Conservation (phyloP, 495 filamentous ascomycete species). For the Hypomontagnella monticulosa region DNA sequence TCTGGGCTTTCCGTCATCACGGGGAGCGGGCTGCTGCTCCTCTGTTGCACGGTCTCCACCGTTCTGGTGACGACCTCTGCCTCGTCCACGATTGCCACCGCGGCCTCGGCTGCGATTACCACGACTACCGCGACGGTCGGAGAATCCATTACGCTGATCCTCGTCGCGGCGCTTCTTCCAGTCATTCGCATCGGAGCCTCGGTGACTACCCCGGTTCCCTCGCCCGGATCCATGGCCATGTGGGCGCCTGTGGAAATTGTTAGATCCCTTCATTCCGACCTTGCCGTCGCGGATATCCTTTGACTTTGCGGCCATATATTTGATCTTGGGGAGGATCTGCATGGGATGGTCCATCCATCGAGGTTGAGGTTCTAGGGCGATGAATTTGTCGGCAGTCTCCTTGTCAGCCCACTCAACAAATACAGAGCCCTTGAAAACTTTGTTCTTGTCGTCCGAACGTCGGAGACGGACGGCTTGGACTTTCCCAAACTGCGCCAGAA, state of each 20-base stretch:
- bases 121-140: slow-evolving; percentile 44
- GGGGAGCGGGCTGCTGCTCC: slow-evolving; percentile 37
- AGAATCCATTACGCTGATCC: slow-evolving; percentile 71
- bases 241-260: slow-evolving; percentile 26
- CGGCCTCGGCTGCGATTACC: slow-evolving; percentile 53
- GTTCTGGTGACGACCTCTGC: slow-evolving; percentile 47
- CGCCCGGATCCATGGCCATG: slow-evolving; percentile 44
- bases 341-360: slow-evolving; percentile 79
- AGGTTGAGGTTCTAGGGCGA: slow-evolving; percentile 81
- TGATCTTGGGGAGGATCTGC: slow-evolving; percentile 81
- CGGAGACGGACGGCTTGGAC: slow-evolving; percentile 86
- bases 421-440: slow-evolving; percentile 89
- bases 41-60: slow-evolving; percentile 49
- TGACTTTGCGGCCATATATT: slow-evolving; percentile 79
- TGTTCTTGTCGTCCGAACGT: slow-evolving; percentile 64
- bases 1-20: slow-evolving; percentile 42
- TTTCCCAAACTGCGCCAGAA: slow-evolving; percentile 84
- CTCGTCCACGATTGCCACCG: slow-evolving; percentile 45
- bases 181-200: slow-evolving; percentile 63
- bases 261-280: slow-evolving; percentile 55
- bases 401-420: slow-evolving; percentile 89
- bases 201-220: slow-evolving; percentile 37
- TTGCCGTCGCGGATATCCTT: slow-evolving; percentile 74
- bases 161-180: slow-evolving; percentile 74
- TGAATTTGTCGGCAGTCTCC: slow-evolving; percentile 78